Base-by-base conservation (phyloP, 1,284 basidiomycete species). In the Coniophora puteana region DNA sequence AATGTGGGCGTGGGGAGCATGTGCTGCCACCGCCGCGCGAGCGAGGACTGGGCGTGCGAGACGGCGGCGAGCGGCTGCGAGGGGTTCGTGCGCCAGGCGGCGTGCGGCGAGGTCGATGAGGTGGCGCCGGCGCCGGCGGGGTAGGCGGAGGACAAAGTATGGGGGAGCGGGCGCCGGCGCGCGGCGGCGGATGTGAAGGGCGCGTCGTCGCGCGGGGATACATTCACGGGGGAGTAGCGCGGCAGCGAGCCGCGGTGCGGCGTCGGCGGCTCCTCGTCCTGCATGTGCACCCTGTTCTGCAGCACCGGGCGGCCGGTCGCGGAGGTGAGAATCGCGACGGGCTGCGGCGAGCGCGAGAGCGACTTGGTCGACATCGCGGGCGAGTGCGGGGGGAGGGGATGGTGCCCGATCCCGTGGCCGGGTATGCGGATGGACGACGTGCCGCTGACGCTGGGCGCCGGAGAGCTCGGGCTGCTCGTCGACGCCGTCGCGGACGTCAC, bases 11-110 rank as follows among this genome's bases (percentile, higher is more conserved):
- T 75, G 0, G 93, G 86, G 54, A 90, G 87, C 41, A 89, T 74
- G 57, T 96, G 92, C 55, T 95, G 87, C 93, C 93, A 93, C 14
- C 90, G 70, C 27, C 85, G 72, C 4, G 89, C 88, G 22, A 93
- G 80, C 5, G 83, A 78, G 2, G 76, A 73, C 48, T 87, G 82
- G 1, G 72, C 65, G 45, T 80, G 74, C 0, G 82, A 72, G 3
- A 84, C 67, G 1, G 68, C 60, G 4, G 71, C 61, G 28, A 72
- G 69, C 2, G 78, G 79, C 24, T 76, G 77, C 1, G 80, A 82
- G 0, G 88, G 88, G 48, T 89, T 88, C 23, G 75, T 68, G 14
- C 72, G 66, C 8, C 62, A 54, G 18, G 68, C 61, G 5, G 73
- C 49, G 23, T 65, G 64, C 2, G 71, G 72, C 11, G 77, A 75